phyloP scores from a whole-genome alignment of 306 rosid species.

The Prunus padus region DNA sequence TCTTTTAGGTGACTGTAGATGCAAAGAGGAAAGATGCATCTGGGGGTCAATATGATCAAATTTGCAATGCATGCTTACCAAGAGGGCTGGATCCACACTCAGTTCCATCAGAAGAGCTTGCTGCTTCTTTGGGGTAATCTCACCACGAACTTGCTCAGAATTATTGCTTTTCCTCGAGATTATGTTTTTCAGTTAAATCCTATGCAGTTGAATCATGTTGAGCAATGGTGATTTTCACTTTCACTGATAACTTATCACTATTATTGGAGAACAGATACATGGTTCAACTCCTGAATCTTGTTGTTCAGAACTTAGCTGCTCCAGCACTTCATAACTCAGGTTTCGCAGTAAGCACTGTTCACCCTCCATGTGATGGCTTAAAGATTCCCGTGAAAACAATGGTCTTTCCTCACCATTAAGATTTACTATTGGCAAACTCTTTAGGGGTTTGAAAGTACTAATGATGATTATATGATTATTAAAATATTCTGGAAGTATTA shows the following conservation, averaged over 20 bases:
- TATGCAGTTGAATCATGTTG: not conserved
- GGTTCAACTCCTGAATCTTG: constrained; percentile 90
- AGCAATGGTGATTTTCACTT: constrained; percentile 18
- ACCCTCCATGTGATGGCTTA: constrained; percentile 21
- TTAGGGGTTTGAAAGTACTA: constrained; percentile 1
- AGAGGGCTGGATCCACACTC: constrained; percentile 93
- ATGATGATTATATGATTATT: not conserved
- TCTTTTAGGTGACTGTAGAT: constrained; percentile 55
- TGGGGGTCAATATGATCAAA: constrained; percentile 71
- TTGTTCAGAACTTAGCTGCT: constrained; percentile 85
- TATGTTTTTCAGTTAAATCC: not conserved
- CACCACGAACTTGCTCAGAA: not conserved
- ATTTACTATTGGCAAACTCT: not conserved
- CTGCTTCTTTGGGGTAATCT: constrained; percentile 84
- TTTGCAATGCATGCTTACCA: constrained; percentile 88
- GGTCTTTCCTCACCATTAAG: not conserved
- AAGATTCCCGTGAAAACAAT: not conserved
- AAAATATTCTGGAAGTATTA: not conserved
- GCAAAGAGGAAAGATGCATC: constrained; percentile 64
- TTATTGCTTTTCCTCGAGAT: constrained; percentile 9
- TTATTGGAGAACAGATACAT: constrained; percentile 69
- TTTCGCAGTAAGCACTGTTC: constrained; percentile 74
- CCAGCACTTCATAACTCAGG: constrained; percentile 98
- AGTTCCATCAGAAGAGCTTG: constrained; percentile 89
- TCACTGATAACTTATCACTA: constrained; percentile 24